phyloP scores from a whole-genome alignment of 1,139 yeast genomes.

The Candida neerlandica region DNA sequence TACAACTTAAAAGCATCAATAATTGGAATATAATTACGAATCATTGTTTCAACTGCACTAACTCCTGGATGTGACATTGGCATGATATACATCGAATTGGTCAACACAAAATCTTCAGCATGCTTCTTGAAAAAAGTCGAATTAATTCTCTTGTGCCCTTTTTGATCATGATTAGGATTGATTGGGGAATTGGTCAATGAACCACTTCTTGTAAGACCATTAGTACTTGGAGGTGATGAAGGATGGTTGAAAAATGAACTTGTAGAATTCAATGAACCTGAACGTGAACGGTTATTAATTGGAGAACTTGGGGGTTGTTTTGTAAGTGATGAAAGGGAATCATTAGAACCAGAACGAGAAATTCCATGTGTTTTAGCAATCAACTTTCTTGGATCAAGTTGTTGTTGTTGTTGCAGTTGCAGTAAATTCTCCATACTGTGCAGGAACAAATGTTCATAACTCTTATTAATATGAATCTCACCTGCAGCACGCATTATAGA shows the following conservation, averaged over 20 bases:
- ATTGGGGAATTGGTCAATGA: conserved; percentile 13
- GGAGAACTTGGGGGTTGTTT: conserved; percentile 15
- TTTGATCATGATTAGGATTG: conserved; percentile 12
- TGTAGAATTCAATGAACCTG: conserved; percentile 25
- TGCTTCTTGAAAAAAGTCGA: conserved; percentile 29
- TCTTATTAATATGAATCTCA: conserved; percentile 48
- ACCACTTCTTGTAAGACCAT: conserved; percentile 11
- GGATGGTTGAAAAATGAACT: conserved; percentile 31
- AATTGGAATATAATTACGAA: conserved; percentile 53
- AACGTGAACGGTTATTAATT: conserved; percentile 22
- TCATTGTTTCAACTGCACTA: conserved; percentile 57
- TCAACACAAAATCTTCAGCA: conserved; percentile 32
- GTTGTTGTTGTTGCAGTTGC: not conserved
- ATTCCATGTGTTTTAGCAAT: conserved; percentile 14
- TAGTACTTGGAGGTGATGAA: conserved; percentile 20
- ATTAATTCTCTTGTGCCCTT: conserved; percentile 14
- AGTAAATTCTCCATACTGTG: conserved; percentile 8
- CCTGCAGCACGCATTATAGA: conserved; percentile 56
- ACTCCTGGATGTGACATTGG: conserved; percentile 61
- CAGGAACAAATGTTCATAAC: conserved; percentile 35
- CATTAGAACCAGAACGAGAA: conserved; percentile 13
- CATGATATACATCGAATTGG: conserved; percentile 49
- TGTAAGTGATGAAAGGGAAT: conserved; percentile 20
- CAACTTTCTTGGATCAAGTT: conserved; percentile 14
- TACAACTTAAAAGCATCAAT: conserved; percentile 56